Conservation (phyloP, 169 alveolate species). For the Plasmodium cynomolgi region DNA sequence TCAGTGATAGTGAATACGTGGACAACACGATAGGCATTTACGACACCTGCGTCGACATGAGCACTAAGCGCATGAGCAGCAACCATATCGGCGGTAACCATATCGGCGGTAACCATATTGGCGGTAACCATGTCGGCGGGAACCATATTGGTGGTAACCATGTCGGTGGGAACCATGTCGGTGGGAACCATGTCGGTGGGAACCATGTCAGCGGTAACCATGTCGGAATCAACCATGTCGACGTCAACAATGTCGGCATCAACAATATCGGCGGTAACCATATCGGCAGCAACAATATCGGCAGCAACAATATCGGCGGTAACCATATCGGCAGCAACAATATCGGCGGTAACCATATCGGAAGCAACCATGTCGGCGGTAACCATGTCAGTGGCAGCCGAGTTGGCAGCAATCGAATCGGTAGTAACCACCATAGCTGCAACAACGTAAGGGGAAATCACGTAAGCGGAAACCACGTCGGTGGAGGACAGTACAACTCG, state of each 20-base stretch:
- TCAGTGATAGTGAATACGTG: slow-evolving; percentile 3
- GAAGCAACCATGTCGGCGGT: neutral
- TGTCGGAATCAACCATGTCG: neutral
- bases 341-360: neutral
- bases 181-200: neutral
- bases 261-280: neutral
- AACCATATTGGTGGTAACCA: neutral
- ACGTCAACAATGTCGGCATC: neutral
- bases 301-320: neutral
- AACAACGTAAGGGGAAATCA: neutral
- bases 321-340: neutral
- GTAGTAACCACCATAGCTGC: neutral
- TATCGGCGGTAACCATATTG: neutral
- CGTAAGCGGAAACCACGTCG: neutral
- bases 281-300: neutral
- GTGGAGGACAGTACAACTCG: neutral
- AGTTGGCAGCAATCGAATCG: neutral
- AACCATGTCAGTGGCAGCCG: neutral
- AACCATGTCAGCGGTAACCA: neutral
- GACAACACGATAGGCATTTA: neutral
- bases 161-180: neutral
- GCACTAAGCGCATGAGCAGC: neutral
- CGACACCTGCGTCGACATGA: neutral
- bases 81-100: neutral
- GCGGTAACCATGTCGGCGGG: neutral